A percentile compares a stretch with the other conserved stretches of the same genome.
Conservation (phyloP, 2,329 filamentous ascomycete species). For the Trichoderma sp. region DNA sequence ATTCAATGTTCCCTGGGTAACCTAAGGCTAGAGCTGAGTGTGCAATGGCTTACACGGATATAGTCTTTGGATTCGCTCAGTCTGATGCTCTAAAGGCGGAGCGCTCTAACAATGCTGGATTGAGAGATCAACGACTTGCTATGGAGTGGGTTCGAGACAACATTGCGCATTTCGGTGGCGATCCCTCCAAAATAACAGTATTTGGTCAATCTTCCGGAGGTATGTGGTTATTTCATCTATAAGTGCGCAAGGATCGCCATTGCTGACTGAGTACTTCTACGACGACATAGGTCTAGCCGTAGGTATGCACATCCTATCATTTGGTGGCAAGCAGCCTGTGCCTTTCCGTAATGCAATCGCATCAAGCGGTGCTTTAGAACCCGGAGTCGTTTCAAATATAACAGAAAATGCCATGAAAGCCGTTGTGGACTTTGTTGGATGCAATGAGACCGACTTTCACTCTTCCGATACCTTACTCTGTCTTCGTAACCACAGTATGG, state of each 20-base stretch:
- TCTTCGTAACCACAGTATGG: slow-evolving; percentile 43
- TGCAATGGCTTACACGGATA: neutral
- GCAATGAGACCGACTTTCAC: slow-evolving; percentile 41
- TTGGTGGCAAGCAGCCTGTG: slow-evolving; percentile 41
- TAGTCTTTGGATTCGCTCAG: slow-evolving; percentile 32
- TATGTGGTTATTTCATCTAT: neutral
- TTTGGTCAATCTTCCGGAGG: slow-evolving; percentile 35
- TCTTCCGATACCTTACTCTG: slow-evolving; percentile 46
- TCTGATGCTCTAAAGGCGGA: slow-evolving; percentile 25
- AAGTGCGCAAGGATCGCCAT: neutral
- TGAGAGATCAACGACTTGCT: slow-evolving; percentile 52
- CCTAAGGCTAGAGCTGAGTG: neutral
- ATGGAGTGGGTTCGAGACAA: slow-evolving; percentile 44
- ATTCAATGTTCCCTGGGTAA: neutral
- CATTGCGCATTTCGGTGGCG: slow-evolving; percentile 51
- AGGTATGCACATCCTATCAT: slow-evolving; percentile 49
- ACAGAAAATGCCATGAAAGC: slow-evolving; percentile 46
- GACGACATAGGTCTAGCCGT: slow-evolving; percentile 38
- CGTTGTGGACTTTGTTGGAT: slow-evolving; percentile 43
- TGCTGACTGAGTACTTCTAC: neutral
- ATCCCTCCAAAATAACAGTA: slow-evolving; percentile 42
- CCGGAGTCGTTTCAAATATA: slow-evolving; percentile 48
- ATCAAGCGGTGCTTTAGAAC: slow-evolving; percentile 46
- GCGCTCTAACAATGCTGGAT: slow-evolving; percentile 43
- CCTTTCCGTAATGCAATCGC: slow-evolving; percentile 48